Evolutionary conservation across 306 rosid species (phyloP).

Genomic region (Cucurbita pepo): DNA sequence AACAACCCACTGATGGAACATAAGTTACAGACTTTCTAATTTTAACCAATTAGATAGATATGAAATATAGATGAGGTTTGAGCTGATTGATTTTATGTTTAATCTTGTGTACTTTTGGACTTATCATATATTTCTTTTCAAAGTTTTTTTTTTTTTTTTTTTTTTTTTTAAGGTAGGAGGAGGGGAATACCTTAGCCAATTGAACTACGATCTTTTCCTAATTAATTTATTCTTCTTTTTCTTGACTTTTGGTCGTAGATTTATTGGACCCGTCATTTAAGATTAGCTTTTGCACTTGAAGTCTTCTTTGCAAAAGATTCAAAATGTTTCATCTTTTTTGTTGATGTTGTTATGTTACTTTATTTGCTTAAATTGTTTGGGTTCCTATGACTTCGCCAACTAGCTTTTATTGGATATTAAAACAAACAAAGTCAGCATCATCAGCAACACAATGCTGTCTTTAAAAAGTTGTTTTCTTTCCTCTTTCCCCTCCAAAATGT

Average conservation of each 20-base stretch:
- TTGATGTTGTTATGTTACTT: slow-evolving; percentile 7
- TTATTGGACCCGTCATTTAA: slow-evolving; percentile 41
- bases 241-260: slow-evolving; percentile 10
- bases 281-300: slow-evolving; percentile 29
- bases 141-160: too few species aligned
- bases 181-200: too few species aligned
- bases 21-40: neutral
- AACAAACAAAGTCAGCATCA: neutral
- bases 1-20: neutral
- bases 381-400: neutral
- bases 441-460: neutral
- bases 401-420: neutral
- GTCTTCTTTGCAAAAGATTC: slow-evolving; percentile 48
- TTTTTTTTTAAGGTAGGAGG: too few species aligned
- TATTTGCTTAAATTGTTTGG: neutral
- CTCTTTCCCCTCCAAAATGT: neutral
- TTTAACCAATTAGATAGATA: neutral
- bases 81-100: neutral
- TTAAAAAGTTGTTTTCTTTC: neutral
- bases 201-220: too few species aligned
- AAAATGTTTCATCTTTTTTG: slow-evolving; percentile 54
- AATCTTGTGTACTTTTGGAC: neutral
- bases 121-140: neutral
- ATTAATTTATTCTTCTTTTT: neutral
- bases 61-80: neutral